Conservation (phyloP, 345 rosid genomes). For the Atalantia buxifolia region DNA sequence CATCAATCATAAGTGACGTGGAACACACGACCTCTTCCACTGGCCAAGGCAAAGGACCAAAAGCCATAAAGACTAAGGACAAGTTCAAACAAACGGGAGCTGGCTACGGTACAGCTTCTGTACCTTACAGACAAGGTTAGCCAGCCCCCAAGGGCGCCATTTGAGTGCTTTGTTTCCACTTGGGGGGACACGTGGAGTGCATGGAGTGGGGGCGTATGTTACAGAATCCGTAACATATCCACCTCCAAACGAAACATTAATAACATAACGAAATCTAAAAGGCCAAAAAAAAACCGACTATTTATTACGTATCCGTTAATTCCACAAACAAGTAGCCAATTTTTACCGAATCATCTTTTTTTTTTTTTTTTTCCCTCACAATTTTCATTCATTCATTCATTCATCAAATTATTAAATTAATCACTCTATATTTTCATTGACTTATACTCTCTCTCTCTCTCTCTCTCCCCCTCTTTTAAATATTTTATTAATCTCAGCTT, state of each 20-base stretch:
- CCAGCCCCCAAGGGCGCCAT: too few species aligned
- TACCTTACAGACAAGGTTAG: too few species aligned
- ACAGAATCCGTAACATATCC: too few species aligned
- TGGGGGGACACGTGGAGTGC: too few species aligned
- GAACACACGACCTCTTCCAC: constrained; percentile 20
- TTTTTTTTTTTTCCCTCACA: too few species aligned
- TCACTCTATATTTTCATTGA: constrained; percentile 20
- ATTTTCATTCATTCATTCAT: background rate
- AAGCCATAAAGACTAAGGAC: constrained; percentile 24
- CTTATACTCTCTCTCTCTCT: constrained; percentile 16
- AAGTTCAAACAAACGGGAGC: too few species aligned
- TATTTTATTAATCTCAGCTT: background rate
- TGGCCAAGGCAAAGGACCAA: background rate
- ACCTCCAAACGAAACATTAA: too few species aligned
- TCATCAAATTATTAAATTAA: background rate
- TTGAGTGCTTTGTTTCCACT: too few species aligned
- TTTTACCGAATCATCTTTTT: constrained; percentile 4
- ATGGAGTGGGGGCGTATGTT: too few species aligned
- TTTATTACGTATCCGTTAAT: too few species aligned
- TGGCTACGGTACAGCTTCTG: too few species aligned
- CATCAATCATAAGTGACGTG: constrained; percentile 10
- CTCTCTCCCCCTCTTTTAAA: constrained; percentile 10
- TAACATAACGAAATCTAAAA: constrained; percentile 25
- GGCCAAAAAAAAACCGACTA: too few species aligned
- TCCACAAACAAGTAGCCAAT: constrained; percentile 11